Conservation (phyloP, 768 basidiomycete species). For the Harrya chromipes region DNA sequence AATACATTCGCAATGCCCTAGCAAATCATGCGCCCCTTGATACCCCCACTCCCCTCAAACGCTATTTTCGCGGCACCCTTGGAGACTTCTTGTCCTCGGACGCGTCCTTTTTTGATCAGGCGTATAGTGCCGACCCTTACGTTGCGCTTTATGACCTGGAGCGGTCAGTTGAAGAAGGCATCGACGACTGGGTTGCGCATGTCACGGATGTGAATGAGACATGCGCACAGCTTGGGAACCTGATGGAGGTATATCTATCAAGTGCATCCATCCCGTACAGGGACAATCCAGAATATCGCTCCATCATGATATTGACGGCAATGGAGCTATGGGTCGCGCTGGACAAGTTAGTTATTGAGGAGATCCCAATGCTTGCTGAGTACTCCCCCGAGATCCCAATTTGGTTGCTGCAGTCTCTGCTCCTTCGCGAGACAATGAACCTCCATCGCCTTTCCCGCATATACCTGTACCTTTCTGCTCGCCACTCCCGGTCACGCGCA, state of each 20-base stretch:
- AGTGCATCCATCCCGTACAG: too few species aligned
- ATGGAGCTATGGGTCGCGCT: slow-evolving; percentile 33
- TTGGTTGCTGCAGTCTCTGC: too few species aligned
- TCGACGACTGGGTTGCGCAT: slow-evolving; percentile 31
- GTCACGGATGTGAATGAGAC: slow-evolving; percentile 6
- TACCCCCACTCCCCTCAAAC: background rate
- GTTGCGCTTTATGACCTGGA: slow-evolving; percentile 35
- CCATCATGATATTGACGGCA: slow-evolving; percentile 37
- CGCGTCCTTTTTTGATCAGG: slow-evolving; percentile 1
- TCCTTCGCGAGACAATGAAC: slow-evolving; percentile 9
- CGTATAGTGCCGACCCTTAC: slow-evolving; percentile 1
- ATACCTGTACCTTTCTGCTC: slow-evolving; percentile 29
- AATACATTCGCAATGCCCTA: slow-evolving; percentile 26
- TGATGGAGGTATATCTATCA: slow-evolving; percentile 20
- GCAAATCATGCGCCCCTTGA: background rate
- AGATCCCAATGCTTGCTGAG: slow-evolving; percentile 24
- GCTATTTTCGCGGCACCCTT: slow-evolving; percentile 1
- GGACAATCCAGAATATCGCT: slow-evolving; percentile 9
- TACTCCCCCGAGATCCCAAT: background rate
- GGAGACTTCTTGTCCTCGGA: slow-evolving; percentile 6
- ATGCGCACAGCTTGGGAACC: slow-evolving; percentile 11
- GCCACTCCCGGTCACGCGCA: slow-evolving; percentile 19
- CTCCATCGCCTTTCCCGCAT: slow-evolving; percentile 28
- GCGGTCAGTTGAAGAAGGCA: slow-evolving; percentile 20
- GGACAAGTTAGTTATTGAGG: slow-evolving; percentile 19